Base-by-base conservation (phyloP, 2,329 filamentous ascomycete genomes). In the Stachybotrys echinatus region DNA sequence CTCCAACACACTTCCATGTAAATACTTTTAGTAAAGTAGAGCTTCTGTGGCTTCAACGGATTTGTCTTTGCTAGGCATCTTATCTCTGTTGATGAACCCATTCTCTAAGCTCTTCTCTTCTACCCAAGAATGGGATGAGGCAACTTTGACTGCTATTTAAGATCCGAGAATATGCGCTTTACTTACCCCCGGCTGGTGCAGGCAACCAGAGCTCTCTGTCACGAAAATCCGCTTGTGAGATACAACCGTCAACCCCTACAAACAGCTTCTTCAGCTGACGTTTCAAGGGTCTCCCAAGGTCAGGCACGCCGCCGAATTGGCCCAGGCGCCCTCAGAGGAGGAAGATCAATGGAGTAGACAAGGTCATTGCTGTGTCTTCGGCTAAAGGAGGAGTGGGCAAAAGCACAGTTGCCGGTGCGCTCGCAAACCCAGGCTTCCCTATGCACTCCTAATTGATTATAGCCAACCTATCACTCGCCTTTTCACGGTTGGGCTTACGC, bases 301-400 rank as follows among this genome's bases (percentile, higher is more conserved):
- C 87, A 19, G 91, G 86, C 27, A 74, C 72, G 3, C 70, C 72
- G 5, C 72, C 72, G 3, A 68, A 54, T n/a, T 74, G 72, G 70
- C 83, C 89, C 48, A 89, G 89, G 21, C 78, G 95, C 12, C 92
- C 94, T 0, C 81, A 90, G 59, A 85, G 87, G 61, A 82, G 89
- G 56, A 84, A 82, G 58, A 95, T 99, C 58, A 80, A 81, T 22
- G 84, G 92, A 65, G 92, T 99, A 21, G 81, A 84, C 56, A 96
- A 95, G 65, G 84, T 96, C n/a, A 83, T 99, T 52, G 91, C 92
- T n/a, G 89, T 99, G 14, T 96, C 91, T 4, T 97, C 92, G 2
- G 94, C 94, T 14, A 99, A 99, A 65, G 94, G 94, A 3, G 94
- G 94, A n/a, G 94, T 99, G 1, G 94, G 94, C 1, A 99, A 99